Conservation (phyloP, 148 eudicot species). For the Limonium bicolor region DNA sequence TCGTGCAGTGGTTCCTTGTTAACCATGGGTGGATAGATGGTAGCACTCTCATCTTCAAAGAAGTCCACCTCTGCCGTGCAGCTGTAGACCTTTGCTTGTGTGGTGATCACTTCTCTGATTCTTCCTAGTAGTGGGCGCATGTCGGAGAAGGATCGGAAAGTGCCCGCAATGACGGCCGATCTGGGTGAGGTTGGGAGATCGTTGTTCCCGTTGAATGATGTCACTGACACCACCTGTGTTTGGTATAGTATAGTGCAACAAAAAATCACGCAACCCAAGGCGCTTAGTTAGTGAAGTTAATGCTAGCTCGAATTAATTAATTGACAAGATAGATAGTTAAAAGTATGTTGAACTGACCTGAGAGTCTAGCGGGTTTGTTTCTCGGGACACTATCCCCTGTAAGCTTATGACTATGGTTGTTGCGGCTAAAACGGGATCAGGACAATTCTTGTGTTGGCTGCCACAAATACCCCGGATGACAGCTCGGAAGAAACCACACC, state of each 20-base stretch:
- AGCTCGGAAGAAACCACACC: conserved; percentile 62
- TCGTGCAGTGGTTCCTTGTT: conserved; percentile 48
- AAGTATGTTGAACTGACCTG: conserved; percentile 27
- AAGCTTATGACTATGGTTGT: conserved; percentile 61
- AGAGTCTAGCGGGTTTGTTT: conserved; percentile 66
- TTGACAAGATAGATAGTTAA: not conserved
- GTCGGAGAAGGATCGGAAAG: conserved; percentile 63
- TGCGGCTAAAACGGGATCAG: conserved; percentile 52
- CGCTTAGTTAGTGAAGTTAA: not conserved
- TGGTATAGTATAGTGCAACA: not conserved
- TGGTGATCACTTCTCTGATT: conserved; percentile 55
- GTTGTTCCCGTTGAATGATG: conserved; percentile 27
- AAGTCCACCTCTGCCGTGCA: conserved; percentile 58
- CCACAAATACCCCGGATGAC: conserved; percentile 11
- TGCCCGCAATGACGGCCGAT: conserved; percentile 37
- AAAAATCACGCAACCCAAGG: not conserved
- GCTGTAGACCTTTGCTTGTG: conserved; percentile 46
- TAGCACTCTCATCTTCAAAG: conserved; percentile 33
- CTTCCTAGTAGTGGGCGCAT: conserved; percentile 34
- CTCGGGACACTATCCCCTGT: conserved; percentile 75
- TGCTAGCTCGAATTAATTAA: no score
- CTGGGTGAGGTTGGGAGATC: conserved; percentile 16
- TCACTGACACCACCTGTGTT: conserved; percentile 61
- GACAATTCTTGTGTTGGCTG: conserved; percentile 7
- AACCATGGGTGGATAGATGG: conserved; percentile 59